These are phyloP conservation scores for Vanrija pseudolonga DNA, from an alignment of 1,284 basidiomycete species.

Conservation along the genomic window DNA sequence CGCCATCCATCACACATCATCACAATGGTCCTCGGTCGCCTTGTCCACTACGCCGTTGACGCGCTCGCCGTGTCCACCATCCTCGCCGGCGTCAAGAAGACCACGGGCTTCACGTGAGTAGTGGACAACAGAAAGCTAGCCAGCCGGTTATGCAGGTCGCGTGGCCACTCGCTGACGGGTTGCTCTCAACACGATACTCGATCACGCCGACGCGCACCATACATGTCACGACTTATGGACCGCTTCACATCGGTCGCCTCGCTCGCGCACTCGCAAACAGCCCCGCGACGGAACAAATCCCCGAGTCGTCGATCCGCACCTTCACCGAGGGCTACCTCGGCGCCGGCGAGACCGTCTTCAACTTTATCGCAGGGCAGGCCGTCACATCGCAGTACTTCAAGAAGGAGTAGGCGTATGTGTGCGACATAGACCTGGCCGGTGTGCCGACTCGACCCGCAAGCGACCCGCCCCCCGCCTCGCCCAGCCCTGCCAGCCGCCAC, in stretches of 20 bases:
- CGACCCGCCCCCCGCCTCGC: too few relatives aligned
- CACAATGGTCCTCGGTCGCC: conserved; percentile 59
- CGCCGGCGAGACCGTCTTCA: conserved; percentile 84
- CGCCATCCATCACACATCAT: conserved; percentile 54
- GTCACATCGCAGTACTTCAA: conserved; percentile 74
- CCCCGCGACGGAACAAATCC: conserved; percentile 63
- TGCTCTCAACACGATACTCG: not conserved
- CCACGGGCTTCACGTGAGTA: conserved; percentile 85
- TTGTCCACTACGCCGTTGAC: conserved; percentile 81
- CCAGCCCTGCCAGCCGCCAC: too few relatives aligned
- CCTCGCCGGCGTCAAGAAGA: conserved; percentile 83
- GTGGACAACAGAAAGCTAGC: not conserved
- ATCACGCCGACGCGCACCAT: not conserved
- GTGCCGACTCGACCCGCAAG: too few relatives aligned
- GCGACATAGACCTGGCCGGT: not conserved
- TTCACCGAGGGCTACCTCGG: conserved; percentile 77
- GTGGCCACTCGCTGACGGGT: not conserved
- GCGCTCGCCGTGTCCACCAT: conserved; percentile 83
- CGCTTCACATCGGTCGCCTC: not conserved
- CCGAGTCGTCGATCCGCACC: conserved; percentile 69
- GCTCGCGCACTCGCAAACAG: conserved; percentile 49
- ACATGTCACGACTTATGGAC: conserved; percentile 3
- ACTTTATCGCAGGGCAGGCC: conserved; percentile 69
- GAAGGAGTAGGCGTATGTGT: conserved; percentile 15
- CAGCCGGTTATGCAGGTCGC: not conserved